Base-by-base conservation (phyloP, 345 rosid species). In the Pistacia vera region DNA sequence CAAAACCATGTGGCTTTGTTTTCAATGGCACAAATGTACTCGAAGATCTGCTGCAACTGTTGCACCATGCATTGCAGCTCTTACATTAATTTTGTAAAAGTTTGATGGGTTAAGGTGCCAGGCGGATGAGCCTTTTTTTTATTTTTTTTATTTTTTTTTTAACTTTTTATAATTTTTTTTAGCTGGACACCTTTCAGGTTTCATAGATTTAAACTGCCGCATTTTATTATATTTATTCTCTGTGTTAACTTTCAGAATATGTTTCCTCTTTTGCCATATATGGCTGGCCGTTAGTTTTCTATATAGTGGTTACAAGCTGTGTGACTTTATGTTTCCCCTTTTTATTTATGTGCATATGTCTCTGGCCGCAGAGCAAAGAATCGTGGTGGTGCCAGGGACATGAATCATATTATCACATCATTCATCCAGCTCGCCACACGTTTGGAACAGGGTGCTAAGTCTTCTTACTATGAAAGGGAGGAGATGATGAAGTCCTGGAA, bases 361-460 rank as follows among this genome's bases (percentile, higher is more conserved):
- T 70, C 33, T 86, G 79, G 60, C 67, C 77, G 81, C 86, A 97
- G 99, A 80, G 91, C 88, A 64, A 92, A 90, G 88, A 90, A 81
- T 79, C 88, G 91, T 44, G 94, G 97, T 70, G 89, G 86, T 75
- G 78, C 90, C 58, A 89, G 92, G 75, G 90, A 92, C 81, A 92
- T 92, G 91, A 90, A 91, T 87, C 88, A 30, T 79, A 85, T 92
- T 66, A 84, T 89, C 77, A 71, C 91, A n/a, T 80, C 87, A 72
- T 94, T 97, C 82, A 89, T 92, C 80, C 90, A 89, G 79, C 96
- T 97, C 74, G 99, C 94, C 62, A 88, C 98, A 14, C 95, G 84
- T 56, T 92, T 97, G 87, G 99, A 91, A 73, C 89, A 89, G 80
- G 91, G 89, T 78, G 87, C 98, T 16, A 90, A 87, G 81, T 83